Base-by-base conservation (phyloP, 1,139 yeast species). In the Hyphopichia khmerensis region DNA sequence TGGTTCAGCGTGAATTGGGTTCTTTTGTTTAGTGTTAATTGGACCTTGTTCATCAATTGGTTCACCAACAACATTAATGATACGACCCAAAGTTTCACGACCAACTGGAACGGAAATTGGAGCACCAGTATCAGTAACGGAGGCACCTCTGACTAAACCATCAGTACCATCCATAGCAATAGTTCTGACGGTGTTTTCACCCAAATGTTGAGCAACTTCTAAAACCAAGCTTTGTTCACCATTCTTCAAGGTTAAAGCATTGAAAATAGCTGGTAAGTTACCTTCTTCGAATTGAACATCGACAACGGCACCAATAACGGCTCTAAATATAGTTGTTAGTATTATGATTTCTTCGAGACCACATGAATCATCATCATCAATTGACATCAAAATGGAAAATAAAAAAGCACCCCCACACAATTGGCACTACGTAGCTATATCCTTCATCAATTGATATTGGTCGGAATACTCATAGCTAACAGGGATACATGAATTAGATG, bases 131-230 rank as follows among this genome's bases (percentile, higher is more conserved):
- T 93, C 99, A 56, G 69, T 60, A 65, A 93, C 99, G 49, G 78
- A 50, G 66, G 88, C 86, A 74, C 99, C 99, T 84, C 99, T 93
- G 64, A 90, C 96, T 67, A 93, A 86, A 89, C 99, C 99, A 75
- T 93, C 98, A 62, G 99, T 93, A 87, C 98, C 99, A 77, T 93
- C 99, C 99, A 93, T 93, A 70, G 99, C 98, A 87, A 93, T 93
- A 69, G 99, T 87, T 84, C 99, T 91, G 72, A 93, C 98, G 64
- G 98, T 87, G 88, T 90, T 90, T 81, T 93, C 99, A 82, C 99
- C 99, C 77, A 93, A 84, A 77, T 93, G 99, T 80, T 93, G 99
- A 65, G 99, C 95, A 62, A 93, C 99, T 80, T 93, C 99, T 65
- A 93, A 85, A 56, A 93, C 93, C 68, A 93, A 84, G 62, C 76